phyloP scores from a whole-genome alignment of 1,139 yeast genomes.

The Suhomyces maxii region DNA sequence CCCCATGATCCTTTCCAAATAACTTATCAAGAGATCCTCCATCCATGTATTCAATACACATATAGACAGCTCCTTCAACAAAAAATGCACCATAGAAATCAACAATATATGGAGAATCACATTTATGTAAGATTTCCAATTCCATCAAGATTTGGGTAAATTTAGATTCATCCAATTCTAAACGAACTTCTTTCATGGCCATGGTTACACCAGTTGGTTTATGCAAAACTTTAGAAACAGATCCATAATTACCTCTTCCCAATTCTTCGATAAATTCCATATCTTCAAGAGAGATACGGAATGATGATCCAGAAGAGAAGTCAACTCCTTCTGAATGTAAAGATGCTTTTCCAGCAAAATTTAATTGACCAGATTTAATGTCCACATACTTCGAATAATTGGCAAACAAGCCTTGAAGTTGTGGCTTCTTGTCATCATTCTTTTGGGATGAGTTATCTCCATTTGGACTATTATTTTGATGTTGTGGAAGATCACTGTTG shows the following conservation, averaged over 20 bases:
- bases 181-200: conserved; percentile 97
- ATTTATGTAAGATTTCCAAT: conserved; percentile 86
- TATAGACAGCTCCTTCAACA: conserved; percentile 95
- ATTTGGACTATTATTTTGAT: conserved; percentile 1
- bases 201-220: conserved; percentile 89
- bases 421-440: conserved; percentile 17
- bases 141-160: conserved; percentile 96
- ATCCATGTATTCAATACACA: conserved; percentile 98
- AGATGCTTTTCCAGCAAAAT: conserved; percentile 91
- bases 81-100: conserved; percentile 97
- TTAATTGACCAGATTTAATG: conserved; percentile 85
- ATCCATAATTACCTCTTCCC: conserved; percentile 95
- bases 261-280: conserved; percentile 81
- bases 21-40: conserved; percentile 93
- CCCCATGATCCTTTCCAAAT: conserved; percentile 69
- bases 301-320: conserved; percentile 83
- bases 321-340: conserved; percentile 90
- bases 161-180: conserved; percentile 88
- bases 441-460: background rate
- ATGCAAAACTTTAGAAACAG: conserved; percentile 88
- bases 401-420: conserved; percentile 65
- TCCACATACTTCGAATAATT: conserved; percentile 86
- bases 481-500: conserved; percentile 16
- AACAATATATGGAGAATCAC: conserved; percentile 86
- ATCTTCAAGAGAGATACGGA: conserved; percentile 83